phyloP scores from a whole-genome alignment of 768 basidiomycete species.

The Phanerochaete sordida region DNA sequence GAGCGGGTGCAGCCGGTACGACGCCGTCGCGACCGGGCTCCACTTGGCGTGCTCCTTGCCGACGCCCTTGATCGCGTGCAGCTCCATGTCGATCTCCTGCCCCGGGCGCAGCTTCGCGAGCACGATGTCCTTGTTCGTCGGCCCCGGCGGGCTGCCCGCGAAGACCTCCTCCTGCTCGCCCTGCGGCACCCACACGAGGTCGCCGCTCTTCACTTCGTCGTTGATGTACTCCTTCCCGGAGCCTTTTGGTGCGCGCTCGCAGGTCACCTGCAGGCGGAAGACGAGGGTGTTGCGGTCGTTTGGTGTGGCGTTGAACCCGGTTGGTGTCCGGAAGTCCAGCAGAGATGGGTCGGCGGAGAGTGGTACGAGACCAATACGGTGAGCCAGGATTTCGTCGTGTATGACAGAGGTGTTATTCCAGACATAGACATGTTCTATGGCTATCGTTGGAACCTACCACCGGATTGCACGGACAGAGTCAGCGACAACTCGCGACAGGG shows the following conservation, averaged over 20 bases:
- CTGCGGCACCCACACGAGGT: conserved; percentile 74
- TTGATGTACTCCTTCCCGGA: conserved; percentile 20
- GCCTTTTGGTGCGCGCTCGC: conserved; percentile 52
- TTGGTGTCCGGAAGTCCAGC: conserved; percentile 46
- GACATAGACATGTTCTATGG: conserved; percentile 86
- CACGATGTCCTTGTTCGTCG: conserved; percentile 81
- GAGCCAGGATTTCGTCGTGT: conserved; percentile 89
- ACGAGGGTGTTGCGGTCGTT: conserved; percentile 92
- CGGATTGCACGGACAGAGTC: background rate
- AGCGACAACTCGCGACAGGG: background rate
- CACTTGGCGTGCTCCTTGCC: conserved; percentile 97
- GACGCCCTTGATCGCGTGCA: conserved; percentile 90
- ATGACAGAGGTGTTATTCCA: conserved; percentile 96
- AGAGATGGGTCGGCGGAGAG: conserved; percentile 80
- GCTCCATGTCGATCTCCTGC: conserved; percentile 77
- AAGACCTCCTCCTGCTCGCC: conserved; percentile 76
- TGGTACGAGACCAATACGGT: conserved; percentile 90
- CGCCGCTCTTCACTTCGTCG: conserved; percentile 49
- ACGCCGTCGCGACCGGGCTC: conserved; percentile 96
- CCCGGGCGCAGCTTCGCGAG: conserved; percentile 91
- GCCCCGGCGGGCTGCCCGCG: conserved; percentile 46
- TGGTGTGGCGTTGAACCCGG: conserved; percentile 50
- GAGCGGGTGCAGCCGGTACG: conserved; percentile 88
- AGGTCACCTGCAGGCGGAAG: conserved; percentile 68
- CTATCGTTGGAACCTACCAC: conserved; percentile 81